Evolutionary conservation across 129 eudicot genomes (phyloP).

Genomic region (Artemisia tridentata): DNA sequence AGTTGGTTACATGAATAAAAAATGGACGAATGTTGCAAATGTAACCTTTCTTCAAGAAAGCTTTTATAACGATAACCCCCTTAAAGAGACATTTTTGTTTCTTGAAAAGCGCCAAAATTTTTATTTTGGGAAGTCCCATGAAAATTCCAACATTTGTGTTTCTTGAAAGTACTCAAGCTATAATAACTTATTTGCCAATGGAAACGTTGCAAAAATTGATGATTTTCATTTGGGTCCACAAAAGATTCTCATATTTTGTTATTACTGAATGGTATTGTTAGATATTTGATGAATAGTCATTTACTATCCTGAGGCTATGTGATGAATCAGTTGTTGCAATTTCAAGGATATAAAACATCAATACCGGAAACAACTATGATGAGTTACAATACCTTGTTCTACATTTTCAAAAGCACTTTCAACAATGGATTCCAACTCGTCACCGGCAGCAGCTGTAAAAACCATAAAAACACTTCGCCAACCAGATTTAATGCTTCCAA

Average conservation of each 20-base stretch:
- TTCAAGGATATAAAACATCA: neutral
- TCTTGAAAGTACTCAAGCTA: constrained; percentile 13
- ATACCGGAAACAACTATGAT: constrained; percentile 3
- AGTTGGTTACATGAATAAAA: too few relatives aligned
- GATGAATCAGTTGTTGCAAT: neutral
- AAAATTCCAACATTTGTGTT: constrained; percentile 8
- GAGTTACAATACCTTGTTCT: constrained; percentile 62
- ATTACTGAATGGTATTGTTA: neutral
- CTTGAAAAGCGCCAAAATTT: too few relatives aligned
- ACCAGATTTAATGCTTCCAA: constrained; percentile 88
- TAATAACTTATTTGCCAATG: neutral
- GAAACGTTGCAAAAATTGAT: neutral
- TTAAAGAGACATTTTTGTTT: too few relatives aligned
- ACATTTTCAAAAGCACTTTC: constrained; percentile 96
- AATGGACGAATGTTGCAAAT: too few relatives aligned
- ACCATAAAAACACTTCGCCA: constrained; percentile 96
- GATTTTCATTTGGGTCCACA: neutral
- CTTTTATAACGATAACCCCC: too few relatives aligned
- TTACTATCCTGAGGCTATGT: neutral
- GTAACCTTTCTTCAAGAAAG: too few relatives aligned
- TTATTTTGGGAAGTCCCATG: neutral
- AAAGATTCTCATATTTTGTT: neutral
- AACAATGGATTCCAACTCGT: constrained; percentile 74
- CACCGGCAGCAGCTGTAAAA: constrained; percentile 89
- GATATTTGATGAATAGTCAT: neutral